phyloP scores from a whole-genome alignment of 2,329 filamentous ascomycete genomes.

The Aspergillus nomiae region DNA sequence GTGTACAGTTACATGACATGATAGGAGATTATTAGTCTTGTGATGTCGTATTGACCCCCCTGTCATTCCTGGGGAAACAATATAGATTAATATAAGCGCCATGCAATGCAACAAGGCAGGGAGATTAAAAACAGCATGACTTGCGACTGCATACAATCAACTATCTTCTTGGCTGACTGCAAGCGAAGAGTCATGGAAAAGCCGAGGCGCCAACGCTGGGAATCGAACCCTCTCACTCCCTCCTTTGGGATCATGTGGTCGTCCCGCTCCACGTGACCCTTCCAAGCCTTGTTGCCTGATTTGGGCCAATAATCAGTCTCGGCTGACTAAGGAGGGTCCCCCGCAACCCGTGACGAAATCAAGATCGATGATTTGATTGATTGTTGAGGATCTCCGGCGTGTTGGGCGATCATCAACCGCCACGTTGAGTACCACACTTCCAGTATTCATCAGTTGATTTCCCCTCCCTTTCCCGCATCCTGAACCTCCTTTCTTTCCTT shows the following conservation, averaged over 20 bases:
- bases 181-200: background rate
- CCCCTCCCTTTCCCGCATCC: slow-evolving; percentile 5
- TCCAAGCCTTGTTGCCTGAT: background rate
- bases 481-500: slow-evolving; percentile 7
- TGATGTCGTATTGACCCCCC: background rate
- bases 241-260: background rate
- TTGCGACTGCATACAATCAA: background rate
- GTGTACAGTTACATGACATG: slow-evolving; percentile 1
- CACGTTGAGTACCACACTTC: slow-evolving; percentile 4
- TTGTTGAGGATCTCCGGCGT: slow-evolving; percentile 6
- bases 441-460: background rate
- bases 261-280: background rate
- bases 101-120: slow-evolving; percentile 3
- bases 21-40: background rate
- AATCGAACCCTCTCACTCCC: background rate
- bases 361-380: slow-evolving; percentile 7
- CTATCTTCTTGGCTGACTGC: background rate
- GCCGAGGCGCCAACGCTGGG: background rate
- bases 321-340: background rate
- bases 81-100: slow-evolving; percentile 2
- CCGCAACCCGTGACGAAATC: slow-evolving; percentile 1
- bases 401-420: slow-evolving; percentile 16
- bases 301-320: background rate
- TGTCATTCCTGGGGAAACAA: background rate
- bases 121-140: background rate